Evolutionary conservation across 441 rosid genomes (phyloP), one percentile per base, ranked within the genome.

Genomic region (Adansonia rubrostipa): DNA sequence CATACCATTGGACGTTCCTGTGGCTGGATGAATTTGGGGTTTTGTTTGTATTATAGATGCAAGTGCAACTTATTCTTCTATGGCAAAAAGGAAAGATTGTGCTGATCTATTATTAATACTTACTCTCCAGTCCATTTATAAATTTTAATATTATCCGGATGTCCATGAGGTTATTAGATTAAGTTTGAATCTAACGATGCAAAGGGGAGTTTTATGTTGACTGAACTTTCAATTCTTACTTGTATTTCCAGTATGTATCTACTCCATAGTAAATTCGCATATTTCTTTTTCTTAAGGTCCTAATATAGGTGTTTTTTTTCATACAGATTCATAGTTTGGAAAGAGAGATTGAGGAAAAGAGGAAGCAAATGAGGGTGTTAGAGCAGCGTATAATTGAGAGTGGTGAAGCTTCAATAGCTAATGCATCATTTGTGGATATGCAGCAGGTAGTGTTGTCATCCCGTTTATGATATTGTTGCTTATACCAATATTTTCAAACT

Each of bases 381-480:
- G 99, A 97, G 83, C 97, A 92, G 76, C 95, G 86, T 76, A 92
- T 97, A 64, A 91, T 85, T 79, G 99, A 93, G 83, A 92, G 91
- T 80, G 93, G 97, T 66, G 98, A 95, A 87, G 97, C 97, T 65
- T 97, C 98, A 73, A 85, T 92, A 76, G 89, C 99, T 71, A 93
- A 95, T 87, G 95, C 97, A 73, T 95, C 99, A 58, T 47, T 88
- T 74, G 90, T 92, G 75, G 99, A 95, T 80, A 95, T 92, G 99
- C 99, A 97, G 85, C 97, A 92, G 98, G 99, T 93, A 82, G 65
- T 76, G 76, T 78, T 69, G 24, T 73, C 81, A 44, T 51, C 47
- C 56, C 50, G 68, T 9, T 74, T 54, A 19, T 22, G 36, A 13
- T 42, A 67, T 47, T 45, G 64, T 62, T 9, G 42, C 76, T n/a